Evolutionary conservation across 441 rosid species (phyloP), one percentile per base, ranked within the genome.

Genomic region (Pelargonium citronellum): DNA sequence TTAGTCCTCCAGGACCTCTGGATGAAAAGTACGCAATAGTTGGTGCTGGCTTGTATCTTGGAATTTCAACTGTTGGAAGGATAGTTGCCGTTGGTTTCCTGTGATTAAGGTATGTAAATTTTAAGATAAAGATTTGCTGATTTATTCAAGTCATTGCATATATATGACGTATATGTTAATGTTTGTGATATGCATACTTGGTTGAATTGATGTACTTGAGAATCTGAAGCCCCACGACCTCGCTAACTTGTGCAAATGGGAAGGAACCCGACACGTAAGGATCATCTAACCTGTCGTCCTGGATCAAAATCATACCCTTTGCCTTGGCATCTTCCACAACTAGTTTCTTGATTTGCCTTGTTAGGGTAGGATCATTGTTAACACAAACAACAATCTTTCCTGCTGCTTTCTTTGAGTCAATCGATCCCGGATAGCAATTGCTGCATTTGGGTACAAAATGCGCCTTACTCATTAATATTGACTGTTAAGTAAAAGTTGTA

Each of bases 1-100:
- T 85, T 10, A 83, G 80, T 47, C 67, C 75, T 13, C 82, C 86
- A 11, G 97, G 97, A 37, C 97, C 97, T 78, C 91, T 84, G 4
- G 92, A 89, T 41, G 95, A 86, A 81, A 91, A 89, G 84, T 57
- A 47, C 62, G 93, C 88, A 64, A 87, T 87, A 16, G 83, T 76
- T 2, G 97, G 95, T 22, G 93, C 93, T 39, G 95, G 95, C 73
- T 67, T 85, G 22, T 70, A 51, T 17, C 66, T 70, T n/a, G 70
- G 74, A 68, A 83, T 76, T 49, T 78, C 82, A 41, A 57, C 70
- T 10, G 91, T 71, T 10, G 87, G 78, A 68, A 83, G 83, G 67
- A 89, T 83, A 2, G 86, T 85, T 67, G 91, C 92, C 5, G 79
- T 86, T 20, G 89, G 86, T 15, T 79, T 81, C 78, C 92, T 87